phyloP scores from a whole-genome alignment of 2,329 filamentous ascomycete species.

The Colletotrichum incanum region DNA sequence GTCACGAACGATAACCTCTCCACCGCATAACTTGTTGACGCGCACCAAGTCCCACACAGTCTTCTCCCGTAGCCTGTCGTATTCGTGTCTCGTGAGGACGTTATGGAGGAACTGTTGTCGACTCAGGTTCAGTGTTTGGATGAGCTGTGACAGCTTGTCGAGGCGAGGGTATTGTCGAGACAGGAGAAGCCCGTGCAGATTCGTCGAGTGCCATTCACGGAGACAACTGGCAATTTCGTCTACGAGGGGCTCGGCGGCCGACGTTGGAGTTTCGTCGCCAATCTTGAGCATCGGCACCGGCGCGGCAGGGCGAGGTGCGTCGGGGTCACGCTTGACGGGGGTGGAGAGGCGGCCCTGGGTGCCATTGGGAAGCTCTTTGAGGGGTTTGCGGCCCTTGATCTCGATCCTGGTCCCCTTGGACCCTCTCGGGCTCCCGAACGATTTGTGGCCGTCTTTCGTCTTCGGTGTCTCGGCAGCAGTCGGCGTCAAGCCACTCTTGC shows the following conservation, averaged over 20 bases:
- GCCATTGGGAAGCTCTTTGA: conserved; percentile 57
- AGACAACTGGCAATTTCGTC: conserved; percentile 98
- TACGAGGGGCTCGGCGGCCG: conserved; percentile 88
- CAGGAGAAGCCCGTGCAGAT: conserved; percentile 92
- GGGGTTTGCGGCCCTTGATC: conserved; percentile 44
- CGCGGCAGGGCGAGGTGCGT: conserved; percentile 84
- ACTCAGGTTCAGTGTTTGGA: conserved; percentile 86
- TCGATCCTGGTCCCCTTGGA: conserved; percentile 41
- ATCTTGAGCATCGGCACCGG: conserved; percentile 98
- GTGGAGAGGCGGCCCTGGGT: conserved; percentile 61
- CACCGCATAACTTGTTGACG: conserved; percentile 94
- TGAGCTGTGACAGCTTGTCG: conserved; percentile 85
- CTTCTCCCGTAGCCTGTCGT: conserved; percentile 84
- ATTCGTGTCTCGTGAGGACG: conserved; percentile 90
- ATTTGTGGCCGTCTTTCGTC: conserved; percentile 50
- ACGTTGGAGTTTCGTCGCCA: conserved; percentile 95
- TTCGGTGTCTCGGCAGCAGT: conserved; percentile 56
- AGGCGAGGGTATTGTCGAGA: conserved; percentile 85
- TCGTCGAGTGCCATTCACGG: conserved; percentile 98
- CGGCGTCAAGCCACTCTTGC: conserved; percentile 67
- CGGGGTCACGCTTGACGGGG: conserved; percentile 72
- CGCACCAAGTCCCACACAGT: conserved; percentile 96
- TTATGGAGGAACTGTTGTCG: conserved; percentile 94
- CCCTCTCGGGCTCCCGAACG: conserved; percentile 44
- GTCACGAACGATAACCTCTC: conserved; percentile 95